A percentile compares a stretch with the other conserved stretches of the same genome.
Conservation (phyloP, 2,329 filamentous ascomycete genomes). For the Trichocomaceae sp. region DNA sequence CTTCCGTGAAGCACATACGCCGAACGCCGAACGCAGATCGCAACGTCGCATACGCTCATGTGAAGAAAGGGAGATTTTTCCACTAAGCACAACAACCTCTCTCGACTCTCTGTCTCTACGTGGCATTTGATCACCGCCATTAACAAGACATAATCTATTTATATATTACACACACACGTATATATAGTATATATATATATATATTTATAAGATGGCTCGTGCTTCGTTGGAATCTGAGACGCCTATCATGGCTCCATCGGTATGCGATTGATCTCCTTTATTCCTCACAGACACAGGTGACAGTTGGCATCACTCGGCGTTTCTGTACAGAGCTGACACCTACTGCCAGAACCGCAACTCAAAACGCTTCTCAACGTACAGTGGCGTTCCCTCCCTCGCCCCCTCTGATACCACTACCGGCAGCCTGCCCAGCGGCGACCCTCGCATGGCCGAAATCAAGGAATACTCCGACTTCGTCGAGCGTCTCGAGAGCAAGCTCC, state of each 20-base stretch:
- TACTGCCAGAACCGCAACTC: conserved; percentile 43
- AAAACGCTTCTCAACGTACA: conserved; percentile 49
- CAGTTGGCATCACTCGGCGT: neutral
- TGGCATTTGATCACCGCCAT: neutral
- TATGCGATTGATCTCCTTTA: conserved; percentile 26
- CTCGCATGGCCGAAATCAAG: conserved; percentile 58
- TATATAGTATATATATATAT: conserved; percentile 1
- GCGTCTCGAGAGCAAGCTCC: conserved; percentile 83
- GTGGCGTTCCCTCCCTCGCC: conserved; percentile 41
- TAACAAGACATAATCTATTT: too few relatives aligned
- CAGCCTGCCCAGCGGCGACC: conserved; percentile 39
- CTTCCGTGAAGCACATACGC: neutral
- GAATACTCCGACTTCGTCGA: conserved; percentile 74
- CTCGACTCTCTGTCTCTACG: neutral
- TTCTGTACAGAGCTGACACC: neutral
- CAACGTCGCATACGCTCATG: neutral
- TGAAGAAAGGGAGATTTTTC: conserved; percentile 2
- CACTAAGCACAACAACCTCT: neutral
- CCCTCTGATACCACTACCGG: conserved; percentile 41
- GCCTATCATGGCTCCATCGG: conserved; percentile 50
- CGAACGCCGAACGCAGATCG: neutral
- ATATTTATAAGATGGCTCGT: conserved; percentile 26
- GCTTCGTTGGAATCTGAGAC: conserved; percentile 49
- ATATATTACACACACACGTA: neutral
- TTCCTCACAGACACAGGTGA: neutral